A percentile compares a stretch with the other conserved stretches of the same genome.
These are phyloP conservation scores for Lepidium sativum DNA, from an alignment of 345 rosid species.

Conservation along the genomic window DNA sequence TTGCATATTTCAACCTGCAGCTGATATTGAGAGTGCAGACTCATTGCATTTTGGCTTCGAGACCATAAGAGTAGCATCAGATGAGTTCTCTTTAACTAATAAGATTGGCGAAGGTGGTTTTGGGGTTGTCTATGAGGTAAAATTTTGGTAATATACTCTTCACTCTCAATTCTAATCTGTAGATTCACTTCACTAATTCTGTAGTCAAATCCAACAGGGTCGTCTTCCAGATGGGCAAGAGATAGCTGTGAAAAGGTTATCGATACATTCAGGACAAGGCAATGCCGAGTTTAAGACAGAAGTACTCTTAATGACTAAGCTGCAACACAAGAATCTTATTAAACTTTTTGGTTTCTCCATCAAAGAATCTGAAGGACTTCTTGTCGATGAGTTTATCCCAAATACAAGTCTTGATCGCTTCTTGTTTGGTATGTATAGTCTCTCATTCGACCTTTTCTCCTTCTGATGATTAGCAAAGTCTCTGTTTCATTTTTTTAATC, in stretches of 20 bases:
- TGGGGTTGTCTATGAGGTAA: constrained; percentile 32
- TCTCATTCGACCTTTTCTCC: not conserved
- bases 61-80: constrained; percentile 19
- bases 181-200: not conserved
- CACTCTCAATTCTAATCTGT: not conserved
- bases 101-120: constrained; percentile 36
- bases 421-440: constrained; percentile 17
- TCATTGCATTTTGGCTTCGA: constrained; percentile 24
- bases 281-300: constrained; percentile 39
- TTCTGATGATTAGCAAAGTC: not conserved
- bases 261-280: constrained; percentile 32
- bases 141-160: not conserved
- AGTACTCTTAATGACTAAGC: constrained; percentile 32
- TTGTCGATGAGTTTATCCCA: constrained; percentile 20
- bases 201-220: constrained; percentile 22
- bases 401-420: constrained; percentile 31
- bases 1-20: not conserved
- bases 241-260: constrained; percentile 42
- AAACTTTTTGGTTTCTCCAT: constrained; percentile 25
- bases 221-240: constrained; percentile 23
- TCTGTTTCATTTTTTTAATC: not conserved
- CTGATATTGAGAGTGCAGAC: constrained; percentile 13
- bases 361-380: constrained; percentile 19
- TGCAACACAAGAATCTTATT: constrained; percentile 43
- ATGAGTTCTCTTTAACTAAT: constrained; percentile 14